phyloP scores from a whole-genome alignment of 306 rosid species.

The Castanea mollissima region DNA sequence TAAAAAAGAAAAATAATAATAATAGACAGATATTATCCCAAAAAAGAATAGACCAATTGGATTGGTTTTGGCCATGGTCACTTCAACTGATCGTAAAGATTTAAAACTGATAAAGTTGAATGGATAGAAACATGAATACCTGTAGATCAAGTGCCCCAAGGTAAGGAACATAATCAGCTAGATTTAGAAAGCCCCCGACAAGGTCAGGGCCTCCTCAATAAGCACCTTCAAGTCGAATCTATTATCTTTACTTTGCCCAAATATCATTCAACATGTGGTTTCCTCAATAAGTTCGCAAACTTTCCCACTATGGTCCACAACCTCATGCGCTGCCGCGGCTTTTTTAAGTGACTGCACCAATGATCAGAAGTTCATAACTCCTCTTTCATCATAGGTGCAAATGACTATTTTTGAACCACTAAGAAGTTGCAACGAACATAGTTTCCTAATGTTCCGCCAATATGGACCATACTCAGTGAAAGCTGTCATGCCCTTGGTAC shows the following conservation, averaged over 20 bases:
- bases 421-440: slow-evolving; percentile 23
- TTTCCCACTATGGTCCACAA: slow-evolving; percentile 27
- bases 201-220: neutral
- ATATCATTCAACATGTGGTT: no score
- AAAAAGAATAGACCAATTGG: no score
- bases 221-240: slow-evolving; percentile 29
- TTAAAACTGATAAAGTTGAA: no score
- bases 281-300: neutral
- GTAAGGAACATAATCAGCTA: slow-evolving; percentile 36
- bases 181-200: slow-evolving; percentile 30
- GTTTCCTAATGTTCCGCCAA: slow-evolving; percentile 38
- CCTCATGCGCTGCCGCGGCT: neutral
- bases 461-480: slow-evolving; percentile 3
- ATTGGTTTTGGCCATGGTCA: no score
- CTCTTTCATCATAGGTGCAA: no score
- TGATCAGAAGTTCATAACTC: no score
- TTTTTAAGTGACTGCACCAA: neutral
- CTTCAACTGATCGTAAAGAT: no score
- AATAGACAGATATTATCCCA: no score
- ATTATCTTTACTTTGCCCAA: no score
- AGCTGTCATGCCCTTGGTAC: slow-evolving; percentile 23
- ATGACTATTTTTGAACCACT: neutral
- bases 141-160: slow-evolving; percentile 34
- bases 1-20: no score
- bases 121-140: neutral